These are phyloP conservation scores for Dovyalis caffra DNA, from an alignment of 345 rosid genomes.

Conservation along the genomic window DNA sequence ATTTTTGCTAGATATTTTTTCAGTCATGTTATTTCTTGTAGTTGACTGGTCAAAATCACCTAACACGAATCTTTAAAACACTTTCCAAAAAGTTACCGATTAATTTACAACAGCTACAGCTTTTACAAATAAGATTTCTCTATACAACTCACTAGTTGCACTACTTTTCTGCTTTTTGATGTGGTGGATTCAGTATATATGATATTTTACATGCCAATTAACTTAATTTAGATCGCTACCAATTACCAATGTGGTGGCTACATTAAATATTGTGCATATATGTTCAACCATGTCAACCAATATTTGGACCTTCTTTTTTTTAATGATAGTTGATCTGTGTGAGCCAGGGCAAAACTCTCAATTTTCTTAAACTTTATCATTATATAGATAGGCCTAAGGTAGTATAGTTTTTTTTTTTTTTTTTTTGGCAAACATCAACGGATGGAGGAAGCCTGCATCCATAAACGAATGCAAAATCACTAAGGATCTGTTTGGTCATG, in stretches of 20 bases:
- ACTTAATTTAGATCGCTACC: no score
- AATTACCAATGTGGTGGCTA: no score
- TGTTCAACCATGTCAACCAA: conserved; percentile 11
- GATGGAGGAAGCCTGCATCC: no score
- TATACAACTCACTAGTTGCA: neutral
- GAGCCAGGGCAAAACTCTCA: no score
- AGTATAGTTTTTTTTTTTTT: no score
- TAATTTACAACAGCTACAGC: neutral
- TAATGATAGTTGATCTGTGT: no score
- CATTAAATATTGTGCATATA: neutral
- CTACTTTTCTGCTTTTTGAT: neutral
- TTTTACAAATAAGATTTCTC: neutral
- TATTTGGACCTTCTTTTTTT: no score
- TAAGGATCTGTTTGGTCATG: no score
- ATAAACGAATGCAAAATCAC: no score
- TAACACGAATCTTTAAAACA: neutral
- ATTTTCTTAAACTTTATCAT: no score
- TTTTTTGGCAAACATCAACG: no score
- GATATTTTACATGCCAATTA: neutral
- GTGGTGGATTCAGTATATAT: neutral
- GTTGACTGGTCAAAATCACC: conserved; percentile 16
- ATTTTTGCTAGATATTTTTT: neutral
- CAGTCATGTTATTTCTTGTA: conserved; percentile 16
- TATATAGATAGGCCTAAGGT: no score
- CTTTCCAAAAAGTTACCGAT: conserved; percentile 9